Conservation (phyloP, 805 yeast genomes). For the Helenozyma baotianmanensis region DNA sequence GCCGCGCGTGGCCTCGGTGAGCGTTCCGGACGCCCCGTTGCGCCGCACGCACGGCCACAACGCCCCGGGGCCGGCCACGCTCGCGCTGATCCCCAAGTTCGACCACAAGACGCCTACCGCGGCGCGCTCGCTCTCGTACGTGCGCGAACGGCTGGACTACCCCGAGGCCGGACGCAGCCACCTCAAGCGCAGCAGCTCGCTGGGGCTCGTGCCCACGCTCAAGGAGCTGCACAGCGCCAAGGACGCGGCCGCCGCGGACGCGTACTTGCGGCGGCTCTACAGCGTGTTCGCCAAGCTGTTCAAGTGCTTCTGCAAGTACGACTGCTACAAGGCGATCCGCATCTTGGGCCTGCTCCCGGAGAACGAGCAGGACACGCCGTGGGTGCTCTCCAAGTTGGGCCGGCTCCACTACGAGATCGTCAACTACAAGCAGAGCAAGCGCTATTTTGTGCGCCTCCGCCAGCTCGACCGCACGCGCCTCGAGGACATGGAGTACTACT, state of each 20-base stretch:
- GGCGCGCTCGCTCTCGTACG: conserved; percentile 8
- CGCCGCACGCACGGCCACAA: conserved; percentile 17
- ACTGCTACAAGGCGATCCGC: conserved; percentile 76
- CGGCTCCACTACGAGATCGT: conserved; percentile 82
- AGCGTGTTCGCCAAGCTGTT: conserved; percentile 55
- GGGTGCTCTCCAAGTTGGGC: conserved; percentile 80
- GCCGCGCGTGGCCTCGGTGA: conserved; percentile 17
- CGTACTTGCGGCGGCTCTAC: conserved; percentile 45
- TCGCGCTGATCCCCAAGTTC: conserved; percentile 6
- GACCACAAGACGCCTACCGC: conserved; percentile 13
- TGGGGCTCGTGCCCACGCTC: conserved; percentile 4
- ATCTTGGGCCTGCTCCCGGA: conserved; percentile 61
- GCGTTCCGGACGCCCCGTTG: conserved; percentile 36
- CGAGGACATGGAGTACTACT: conserved; percentile 86
- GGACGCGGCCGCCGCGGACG: conserved; percentile 24
- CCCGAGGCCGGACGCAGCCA: conserved; percentile 7
- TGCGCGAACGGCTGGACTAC: conserved; percentile 5
- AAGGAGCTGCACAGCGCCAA: conserved; percentile 1
- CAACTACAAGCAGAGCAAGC: conserved; percentile 72
- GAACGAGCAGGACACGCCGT: conserved; percentile 65
- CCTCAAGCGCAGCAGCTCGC: conserved; percentile 12
- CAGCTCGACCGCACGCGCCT: conserved; percentile 70
- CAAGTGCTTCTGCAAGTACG: conserved; percentile 59
- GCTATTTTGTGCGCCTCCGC: conserved; percentile 58
- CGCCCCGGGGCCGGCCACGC: conserved; percentile 4